Conservation (phyloP, 148 eudicot genomes). For the Simmondsia chinensis region DNA sequence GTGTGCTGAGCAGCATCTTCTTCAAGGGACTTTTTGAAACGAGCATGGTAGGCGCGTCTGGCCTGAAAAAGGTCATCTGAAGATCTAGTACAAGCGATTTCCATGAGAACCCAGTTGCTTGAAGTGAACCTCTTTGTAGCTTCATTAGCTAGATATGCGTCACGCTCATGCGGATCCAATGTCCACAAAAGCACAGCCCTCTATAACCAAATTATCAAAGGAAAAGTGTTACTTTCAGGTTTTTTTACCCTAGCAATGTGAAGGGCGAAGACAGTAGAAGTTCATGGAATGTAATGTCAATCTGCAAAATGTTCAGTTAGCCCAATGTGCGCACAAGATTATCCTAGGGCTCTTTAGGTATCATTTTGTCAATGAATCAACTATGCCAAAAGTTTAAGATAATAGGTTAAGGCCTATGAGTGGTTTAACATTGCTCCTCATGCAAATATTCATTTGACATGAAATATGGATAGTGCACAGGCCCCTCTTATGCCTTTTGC, state of each 20-base stretch:
- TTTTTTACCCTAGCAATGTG: too few relatives aligned
- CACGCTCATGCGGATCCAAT: slow-evolving; percentile 66
- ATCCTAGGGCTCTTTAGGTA: too few relatives aligned
- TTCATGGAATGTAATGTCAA: background rate
- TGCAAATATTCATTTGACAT: too few relatives aligned
- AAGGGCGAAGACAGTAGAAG: too few relatives aligned
- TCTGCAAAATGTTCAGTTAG: background rate
- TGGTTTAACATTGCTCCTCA: too few relatives aligned
- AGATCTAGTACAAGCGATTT: slow-evolving; percentile 72
- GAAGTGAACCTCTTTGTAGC: slow-evolving; percentile 64
- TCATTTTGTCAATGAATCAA: too few relatives aligned
- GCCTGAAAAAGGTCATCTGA: slow-evolving; percentile 49
- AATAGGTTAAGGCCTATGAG: too few relatives aligned
- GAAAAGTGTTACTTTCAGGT: too few relatives aligned
- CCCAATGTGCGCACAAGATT: too few relatives aligned
- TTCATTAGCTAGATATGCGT: slow-evolving; percentile 73
- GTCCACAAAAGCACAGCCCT: slow-evolving; percentile 56
- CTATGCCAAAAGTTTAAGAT: too few relatives aligned
- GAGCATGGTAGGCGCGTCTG: slow-evolving; percentile 62
- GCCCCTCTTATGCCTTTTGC: too few relatives aligned
- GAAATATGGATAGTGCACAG: too few relatives aligned
- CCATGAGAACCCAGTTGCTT: slow-evolving; percentile 70
- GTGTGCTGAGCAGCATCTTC: slow-evolving; percentile 85
- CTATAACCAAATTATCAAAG: slow-evolving; percentile 16
- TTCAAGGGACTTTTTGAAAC: slow-evolving; percentile 67